Evolutionary conservation across 352 stramenopile genomes (phyloP).

Genomic region (Saprolegnia diclina): DNA sequence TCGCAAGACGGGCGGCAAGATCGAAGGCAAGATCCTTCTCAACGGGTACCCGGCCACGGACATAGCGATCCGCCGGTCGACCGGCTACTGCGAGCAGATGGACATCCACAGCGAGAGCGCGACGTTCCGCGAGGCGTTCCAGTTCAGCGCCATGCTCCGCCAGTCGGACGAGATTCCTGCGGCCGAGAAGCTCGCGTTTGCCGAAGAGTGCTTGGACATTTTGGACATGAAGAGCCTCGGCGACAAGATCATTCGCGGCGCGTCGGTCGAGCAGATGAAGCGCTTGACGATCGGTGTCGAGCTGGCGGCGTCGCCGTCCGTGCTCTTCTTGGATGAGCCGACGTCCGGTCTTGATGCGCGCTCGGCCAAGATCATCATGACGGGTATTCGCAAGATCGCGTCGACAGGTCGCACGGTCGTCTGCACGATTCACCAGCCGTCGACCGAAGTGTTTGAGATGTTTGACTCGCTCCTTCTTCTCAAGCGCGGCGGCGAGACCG

Average conservation of each 20-base stretch:
- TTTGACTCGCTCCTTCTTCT: conserved; percentile 82
- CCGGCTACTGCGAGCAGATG: conserved; percentile 76
- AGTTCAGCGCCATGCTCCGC: conserved; percentile 83
- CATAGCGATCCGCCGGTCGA: conserved; percentile 42
- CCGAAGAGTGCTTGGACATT: conserved; percentile 80
- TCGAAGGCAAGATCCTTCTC: conserved; percentile 70
- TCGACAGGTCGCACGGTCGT: conserved; percentile 74
- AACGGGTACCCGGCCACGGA: conserved; percentile 63
- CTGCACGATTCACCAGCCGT: conserved; percentile 27
- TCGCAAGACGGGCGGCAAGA: conserved; percentile 74
- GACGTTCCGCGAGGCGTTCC: conserved; percentile 84
- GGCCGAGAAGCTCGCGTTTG: conserved; percentile 29
- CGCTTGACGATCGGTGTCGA: conserved; percentile 84
- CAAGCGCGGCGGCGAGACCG: conserved; percentile 68
- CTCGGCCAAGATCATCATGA: conserved; percentile 78
- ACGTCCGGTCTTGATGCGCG: conserved; percentile 86
- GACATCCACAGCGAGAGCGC: conserved; percentile 85
- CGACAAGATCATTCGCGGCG: conserved; percentile 52
- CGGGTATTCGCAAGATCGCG: conserved; percentile 47
- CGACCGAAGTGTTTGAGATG: conserved; percentile 33
- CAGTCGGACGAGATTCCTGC: conserved; percentile 37
- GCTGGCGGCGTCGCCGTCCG: conserved; percentile 71
- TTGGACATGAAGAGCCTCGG: conserved; percentile 55
- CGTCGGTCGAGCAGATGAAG: conserved; percentile 56
- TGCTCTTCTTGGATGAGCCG: conserved; percentile 88